Base-by-base conservation (phyloP, 2,329 filamentous ascomycete genomes). In the Monilinia aucupariae region DNA sequence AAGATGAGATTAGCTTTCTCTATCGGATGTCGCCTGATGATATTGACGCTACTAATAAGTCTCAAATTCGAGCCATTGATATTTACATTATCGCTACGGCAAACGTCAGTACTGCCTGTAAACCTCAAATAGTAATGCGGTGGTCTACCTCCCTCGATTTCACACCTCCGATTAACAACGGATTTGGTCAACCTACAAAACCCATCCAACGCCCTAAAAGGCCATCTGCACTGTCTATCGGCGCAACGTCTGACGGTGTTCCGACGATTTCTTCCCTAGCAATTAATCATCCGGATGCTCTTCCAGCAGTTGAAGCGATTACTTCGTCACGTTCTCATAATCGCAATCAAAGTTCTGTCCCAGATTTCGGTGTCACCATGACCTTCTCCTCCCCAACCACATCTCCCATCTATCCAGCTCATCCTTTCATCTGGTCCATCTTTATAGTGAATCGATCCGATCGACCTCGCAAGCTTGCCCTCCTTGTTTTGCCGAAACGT, bases 1-100 rank as follows among this genome's bases (percentile, higher is more conserved):
- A 89, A 69, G 90, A 93, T 71, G 88, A 92, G 73, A 77, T 91
- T 65, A 89, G 88, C 1, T 85, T 91, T 68, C 78, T 92, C 60
- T 93, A 91, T 76, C 84, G 83, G 60, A 81, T 91, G 64, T 76
- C 77, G 13, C 84, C 85, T 2, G 71, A 74, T 65, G 68, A 72
- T 25, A 64, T 70, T 62, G 71, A 73, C 52, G 64, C 66, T 25
- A 71, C 68, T 17, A 76, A 77, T 45, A 84, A 77, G 71, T 80
- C 76, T 71, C 77, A 76, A 53, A 77, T 78, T 64, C 79, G 78
- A 64, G 37, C 79, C 65, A 80, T 90, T 13, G 78, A 81, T 62
- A 83, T 90, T 66, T 76, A 80, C 54, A 84, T 91, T 65, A 77
- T 79, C 27, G 85, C 84, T n/a, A 81, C 78, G 20, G 84, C 84